Base-by-base conservation (phyloP, 1,284 basidiomycete genomes). In the Leucoagaricus sp. region DNA sequence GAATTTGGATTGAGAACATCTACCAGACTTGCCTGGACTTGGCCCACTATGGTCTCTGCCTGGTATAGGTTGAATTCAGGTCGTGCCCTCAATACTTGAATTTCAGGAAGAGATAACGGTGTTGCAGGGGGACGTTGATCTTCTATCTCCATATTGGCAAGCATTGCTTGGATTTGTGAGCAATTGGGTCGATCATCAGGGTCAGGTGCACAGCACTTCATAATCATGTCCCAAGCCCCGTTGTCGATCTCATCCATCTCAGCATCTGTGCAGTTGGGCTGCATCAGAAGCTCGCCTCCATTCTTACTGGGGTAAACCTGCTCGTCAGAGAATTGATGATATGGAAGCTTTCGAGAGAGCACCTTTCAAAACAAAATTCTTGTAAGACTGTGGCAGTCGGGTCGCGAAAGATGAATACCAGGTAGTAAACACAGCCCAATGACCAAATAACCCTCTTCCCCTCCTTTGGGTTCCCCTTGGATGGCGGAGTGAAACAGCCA, bases 181-280 rank as follows among this genome's bases (percentile, higher is more conserved):
- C n/a, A n/a, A n/a, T n/a, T n/a, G n/a, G n/a, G n/a, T n/a, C n/a
- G n/a, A n/a, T n/a, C n/a, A n/a, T n/a, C n/a, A n/a, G n/a, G n/a
- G n/a, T 80, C 75, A 1, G 81, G 65, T 8, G 17, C 36, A n/a
- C 6, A n/a, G 17, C 36, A 38, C 4, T 9, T 8, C 36, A 38
- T 4, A 9, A 38, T n/a, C 36, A 38, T 4, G 4, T 13, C 17
- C 36, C 36, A 38, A n/a, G 36, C 15, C 36, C 4, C 4, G 36
- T 38, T n/a, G 13, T 38, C 36, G 6, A 38, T 38, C 4, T 15
- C 4, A 38, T 38, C 36, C 4, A 8, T 15, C 4, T 38, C 13
- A 5, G 12, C 8, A 15, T 38, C 36, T 5, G 12, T n/a, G 17
- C 17, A 5, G 36, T 38, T n/a, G 36, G n/a, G n/a, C n/a, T n/a